Base-by-base conservation (phyloP, 345 rosid genomes). In the Gossypium herbaceum region DNA sequence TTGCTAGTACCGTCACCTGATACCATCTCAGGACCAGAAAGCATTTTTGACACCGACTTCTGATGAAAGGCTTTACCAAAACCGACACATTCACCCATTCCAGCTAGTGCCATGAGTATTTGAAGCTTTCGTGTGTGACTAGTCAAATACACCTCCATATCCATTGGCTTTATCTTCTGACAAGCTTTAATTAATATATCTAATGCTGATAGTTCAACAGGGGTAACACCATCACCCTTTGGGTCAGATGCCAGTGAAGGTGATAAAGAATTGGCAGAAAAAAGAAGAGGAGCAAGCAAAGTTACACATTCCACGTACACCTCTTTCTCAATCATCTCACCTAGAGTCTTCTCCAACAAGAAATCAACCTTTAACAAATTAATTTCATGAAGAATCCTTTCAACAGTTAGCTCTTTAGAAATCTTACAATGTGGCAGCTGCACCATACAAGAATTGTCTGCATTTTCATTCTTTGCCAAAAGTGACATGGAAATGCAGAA, bases 61-160 rank as follows among this genome's bases (percentile, higher is more conserved):
- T 65, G 81, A 67, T 61, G 58, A 60, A 82, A 77, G 71, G 70
- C 54, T 79, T 87, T 83, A 79, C 75, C 55, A 43, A 76, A 68
- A 79, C 48, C 79, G 81, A 72, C 64, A 81, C 77, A 75, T 75
- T 80, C 84, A 77, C 77, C 85, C 81, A 84, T 77, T 68, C 91
- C 92, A 77, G 87, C 84, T 57, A 85, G 75, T 56, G 80, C 84
- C 88, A 85, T 72, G 73, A 95, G 88, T 70, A 93, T 74, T 79
- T 90, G 89, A 83, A 95, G 86, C 85, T 95, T 95, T 78, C 97
- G 81, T 73, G 81, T 85, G 76, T 87, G 96, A 88, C 93, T 87
- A 76, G 82, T 91, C 82, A 91, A 80, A 83, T 81, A 83, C 61
- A 90, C 84, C 79, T 90, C 99, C 65, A 73, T 59, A 71, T 91